Conservation (phyloP, 495 filamentous ascomycete species). For the Poronia punctata region DNA sequence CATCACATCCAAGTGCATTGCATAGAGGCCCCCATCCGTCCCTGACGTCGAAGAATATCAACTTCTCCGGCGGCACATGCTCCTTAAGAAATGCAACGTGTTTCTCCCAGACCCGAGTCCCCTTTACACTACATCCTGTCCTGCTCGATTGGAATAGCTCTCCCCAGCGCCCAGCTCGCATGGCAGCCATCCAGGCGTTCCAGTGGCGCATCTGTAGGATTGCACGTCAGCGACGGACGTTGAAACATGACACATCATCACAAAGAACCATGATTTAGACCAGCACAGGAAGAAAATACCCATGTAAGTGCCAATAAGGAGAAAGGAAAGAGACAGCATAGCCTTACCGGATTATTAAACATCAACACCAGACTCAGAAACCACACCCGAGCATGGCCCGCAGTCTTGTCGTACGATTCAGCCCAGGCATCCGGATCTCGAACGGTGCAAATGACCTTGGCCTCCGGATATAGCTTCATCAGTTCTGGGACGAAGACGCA, state of each 20-base stretch:
- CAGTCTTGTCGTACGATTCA: slow-evolving; percentile 21
- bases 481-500: slow-evolving; percentile 25
- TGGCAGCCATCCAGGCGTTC: slow-evolving; percentile 10
- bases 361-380: slow-evolving; percentile 11
- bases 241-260: too few species aligned
- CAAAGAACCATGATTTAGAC: too few species aligned
- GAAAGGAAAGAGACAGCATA: neutral
- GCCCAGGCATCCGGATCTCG: slow-evolving; percentile 25
- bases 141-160: slow-evolving; percentile 15
- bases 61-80: slow-evolving; percentile 18
- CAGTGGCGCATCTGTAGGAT: slow-evolving; percentile 16
- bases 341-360: slow-evolving; percentile 11
- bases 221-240: slow-evolving; percentile 12
- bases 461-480: slow-evolving; percentile 26
- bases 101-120: slow-evolving; percentile 15
- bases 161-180: slow-evolving; percentile 16
- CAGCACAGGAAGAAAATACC: too few species aligned
- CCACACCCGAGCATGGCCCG: slow-evolving; percentile 17
- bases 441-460: slow-evolving; percentile 31
- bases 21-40: slow-evolving; percentile 22
- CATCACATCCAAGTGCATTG: slow-evolving; percentile 13
- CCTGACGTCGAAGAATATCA: slow-evolving; percentile 19
- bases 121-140: slow-evolving; percentile 7
- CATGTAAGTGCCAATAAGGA: too few species aligned
- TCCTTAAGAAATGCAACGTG: slow-evolving; percentile 18